Conservation (phyloP, 2,329 filamentous ascomycete species). For the Coleophoma crateriformis region DNA sequence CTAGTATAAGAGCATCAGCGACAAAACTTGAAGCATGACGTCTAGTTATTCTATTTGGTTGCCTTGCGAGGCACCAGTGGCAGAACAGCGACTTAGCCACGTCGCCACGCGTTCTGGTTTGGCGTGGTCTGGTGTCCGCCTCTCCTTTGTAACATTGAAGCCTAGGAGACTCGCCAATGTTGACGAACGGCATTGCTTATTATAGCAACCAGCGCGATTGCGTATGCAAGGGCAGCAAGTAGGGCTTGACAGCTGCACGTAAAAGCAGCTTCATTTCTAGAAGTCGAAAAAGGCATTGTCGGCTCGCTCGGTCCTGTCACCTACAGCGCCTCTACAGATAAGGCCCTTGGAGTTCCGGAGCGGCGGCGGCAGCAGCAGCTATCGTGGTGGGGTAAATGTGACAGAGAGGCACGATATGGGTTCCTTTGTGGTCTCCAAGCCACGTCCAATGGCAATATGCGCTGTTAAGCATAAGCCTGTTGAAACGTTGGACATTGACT, state of each 20-base stretch:
- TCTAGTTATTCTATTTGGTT: no score
- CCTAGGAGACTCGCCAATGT: not conserved
- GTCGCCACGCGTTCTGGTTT: no score
- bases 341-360: not conserved
- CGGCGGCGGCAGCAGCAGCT: not conserved
- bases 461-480: not conserved
- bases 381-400: conserved; percentile 1
- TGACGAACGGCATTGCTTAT: no score
- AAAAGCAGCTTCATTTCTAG: not conserved
- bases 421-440: not conserved
- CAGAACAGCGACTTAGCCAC: no score
- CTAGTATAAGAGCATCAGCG: no score
- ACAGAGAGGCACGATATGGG: not conserved
- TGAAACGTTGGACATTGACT: not conserved
- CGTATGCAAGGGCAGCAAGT: not conserved
- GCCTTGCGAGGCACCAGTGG: no score
- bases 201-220: not conserved
- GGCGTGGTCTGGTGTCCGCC: no score
- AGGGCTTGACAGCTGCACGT: not conserved
- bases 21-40: no score
- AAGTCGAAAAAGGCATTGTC: not conserved
- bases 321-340: not conserved
- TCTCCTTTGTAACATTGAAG: not conserved
- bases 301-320: not conserved
- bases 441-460: not conserved